A percentile compares a stretch with the other conserved stretches of the same genome.
Evolutionary conservation across 148 eudicot genomes (phyloP).

Genomic region (Gaultheria prostrata): DNA sequence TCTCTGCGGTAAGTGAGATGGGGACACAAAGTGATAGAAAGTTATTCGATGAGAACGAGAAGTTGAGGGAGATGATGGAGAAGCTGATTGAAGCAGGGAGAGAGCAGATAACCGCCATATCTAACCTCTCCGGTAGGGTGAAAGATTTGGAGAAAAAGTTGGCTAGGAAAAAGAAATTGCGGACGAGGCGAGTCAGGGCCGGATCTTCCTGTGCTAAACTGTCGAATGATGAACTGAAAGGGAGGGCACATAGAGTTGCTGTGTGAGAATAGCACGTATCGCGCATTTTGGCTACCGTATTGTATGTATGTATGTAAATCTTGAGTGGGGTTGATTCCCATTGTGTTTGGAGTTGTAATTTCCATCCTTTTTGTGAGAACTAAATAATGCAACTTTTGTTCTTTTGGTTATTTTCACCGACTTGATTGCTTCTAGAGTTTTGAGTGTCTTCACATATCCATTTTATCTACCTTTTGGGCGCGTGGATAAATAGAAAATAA

Average conservation of each 20-base stretch:
- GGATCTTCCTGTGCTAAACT: conserved; percentile 18
- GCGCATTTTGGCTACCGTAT: too few relatives aligned
- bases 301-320: background rate
- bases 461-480: too few relatives aligned
- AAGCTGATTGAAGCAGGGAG: conserved; percentile 54
- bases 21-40: conserved; percentile 20
- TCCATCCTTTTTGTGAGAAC: too few relatives aligned
- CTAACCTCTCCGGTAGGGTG: conserved; percentile 48
- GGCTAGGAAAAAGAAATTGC: conserved; percentile 39
- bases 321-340: background rate
- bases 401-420: too few relatives aligned
- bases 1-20: background rate
- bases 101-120: conserved; percentile 55
- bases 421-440: too few relatives aligned
- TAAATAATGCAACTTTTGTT: background rate
- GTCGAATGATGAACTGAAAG: conserved; percentile 7
- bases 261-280: background rate
- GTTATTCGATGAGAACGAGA: conserved; percentile 54
- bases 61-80: conserved; percentile 51
- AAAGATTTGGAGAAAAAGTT: conserved; percentile 60
- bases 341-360: background rate
- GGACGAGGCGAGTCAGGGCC: conserved; percentile 24
- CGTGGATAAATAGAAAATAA: too few relatives aligned
- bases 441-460: too few relatives aligned
- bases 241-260: conserved; percentile 16